phyloP scores from a whole-genome alignment of 192 early-diverging fungal species.

The Fimicolochytrium jonesii region DNA sequence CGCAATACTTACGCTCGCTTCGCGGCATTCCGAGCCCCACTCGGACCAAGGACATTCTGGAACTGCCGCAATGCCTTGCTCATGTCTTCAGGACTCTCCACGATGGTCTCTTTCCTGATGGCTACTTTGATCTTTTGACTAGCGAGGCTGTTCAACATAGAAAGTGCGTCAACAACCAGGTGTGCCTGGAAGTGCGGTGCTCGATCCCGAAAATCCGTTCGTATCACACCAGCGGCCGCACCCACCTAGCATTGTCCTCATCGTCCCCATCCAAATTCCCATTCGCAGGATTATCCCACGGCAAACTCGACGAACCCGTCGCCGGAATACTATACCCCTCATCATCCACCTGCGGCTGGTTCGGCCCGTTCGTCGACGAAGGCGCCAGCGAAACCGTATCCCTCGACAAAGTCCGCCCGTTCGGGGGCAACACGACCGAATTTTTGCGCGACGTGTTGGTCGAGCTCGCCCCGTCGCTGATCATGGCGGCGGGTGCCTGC shows the following conservation, averaged over 20 bases:
- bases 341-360: slow-evolving; percentile 26
- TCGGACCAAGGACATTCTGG: slow-evolving; percentile 17
- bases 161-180: background rate
- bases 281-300: slow-evolving; percentile 7
- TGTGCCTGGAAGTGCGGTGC: background rate
- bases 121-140: slow-evolving; percentile 36
- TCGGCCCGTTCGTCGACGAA: no score
- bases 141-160: background rate
- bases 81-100: slow-evolving; percentile 27
- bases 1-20: slow-evolving; percentile 2
- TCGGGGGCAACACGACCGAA: no score
- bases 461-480: no score
- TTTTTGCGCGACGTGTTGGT: background rate
- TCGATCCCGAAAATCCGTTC: no score
- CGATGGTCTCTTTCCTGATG: slow-evolving; percentile 30
- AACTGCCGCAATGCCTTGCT: slow-evolving; percentile 23
- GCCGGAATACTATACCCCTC: slow-evolving; percentile 38
- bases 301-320: background rate
- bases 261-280: slow-evolving; percentile 7
- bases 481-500: background rate
- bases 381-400: no score
- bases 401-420: no score
- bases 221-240: no score
- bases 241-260: slow-evolving; percentile 16
- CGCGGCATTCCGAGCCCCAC: slow-evolving; percentile 3